Percentiles rank a stretch among this genome's conserved stretches.
Evolutionary conservation across 2,329 filamentous ascomycete genomes (phyloP).

Genomic region (Trichoderma sp.): DNA sequence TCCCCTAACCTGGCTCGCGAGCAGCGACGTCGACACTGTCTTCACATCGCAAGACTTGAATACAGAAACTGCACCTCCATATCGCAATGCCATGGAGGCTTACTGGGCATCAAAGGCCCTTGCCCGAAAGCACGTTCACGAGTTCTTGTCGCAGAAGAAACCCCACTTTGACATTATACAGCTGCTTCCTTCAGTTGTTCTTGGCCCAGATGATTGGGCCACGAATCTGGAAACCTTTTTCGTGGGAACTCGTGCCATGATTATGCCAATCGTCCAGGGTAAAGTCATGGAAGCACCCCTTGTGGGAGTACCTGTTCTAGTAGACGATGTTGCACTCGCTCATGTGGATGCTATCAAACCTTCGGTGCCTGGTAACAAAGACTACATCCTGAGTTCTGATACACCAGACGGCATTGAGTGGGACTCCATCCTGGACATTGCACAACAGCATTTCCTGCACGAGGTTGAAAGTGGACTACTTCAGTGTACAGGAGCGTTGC

Average conservation of each 20-base stretch:
- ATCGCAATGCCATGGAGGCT: conserved; percentile 24
- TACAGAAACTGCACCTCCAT: not conserved
- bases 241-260: conserved; percentile 6
- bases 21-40: not conserved
- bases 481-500: conserved; percentile 17
- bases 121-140: conserved; percentile 9
- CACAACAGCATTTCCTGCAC: conserved; percentile 15
- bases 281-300: conserved; percentile 12
- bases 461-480: conserved; percentile 15
- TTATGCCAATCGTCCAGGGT: not conserved
- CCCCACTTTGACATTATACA: conserved; percentile 27
- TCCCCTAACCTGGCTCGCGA: conserved; percentile 15
- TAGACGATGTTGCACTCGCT: conserved; percentile 27
- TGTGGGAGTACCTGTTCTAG: conserved; percentile 27
- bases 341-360: conserved; percentile 26
- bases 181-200: conserved; percentile 26
- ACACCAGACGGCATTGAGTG: conserved; percentile 24
- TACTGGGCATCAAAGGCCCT: conserved; percentile 28
- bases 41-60: conserved; percentile 8
- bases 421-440: conserved; percentile 21
- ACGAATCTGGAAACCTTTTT: not conserved
- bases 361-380: conserved; percentile 25
- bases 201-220: conserved; percentile 25
- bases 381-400: conserved; percentile 28
- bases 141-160: conserved; percentile 7